Evolutionary conservation across 1,284 basidiomycete species (phyloP), one percentile per base, ranked within the genome.

Genomic region (Boletus semigastroideus): DNA sequence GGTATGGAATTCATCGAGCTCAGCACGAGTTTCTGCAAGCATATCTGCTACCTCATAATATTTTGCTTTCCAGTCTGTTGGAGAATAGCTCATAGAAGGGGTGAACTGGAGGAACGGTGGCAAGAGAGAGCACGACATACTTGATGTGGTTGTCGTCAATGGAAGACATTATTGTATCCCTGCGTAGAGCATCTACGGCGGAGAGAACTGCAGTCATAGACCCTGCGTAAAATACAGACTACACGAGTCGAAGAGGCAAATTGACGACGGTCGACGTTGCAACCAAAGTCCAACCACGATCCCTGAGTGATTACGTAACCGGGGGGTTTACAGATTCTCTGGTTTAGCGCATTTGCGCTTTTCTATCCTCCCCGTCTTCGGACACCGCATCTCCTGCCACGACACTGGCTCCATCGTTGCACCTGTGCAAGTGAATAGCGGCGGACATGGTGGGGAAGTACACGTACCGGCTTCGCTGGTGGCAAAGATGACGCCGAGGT

Each of bases 301-400:
- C 57, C 59, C 45, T 50, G 46, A 44, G 50, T 40, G 40, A 58
- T 67, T 67, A 67, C 7, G 52, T 64, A 67, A 61, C 48, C n/a
- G n/a, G 42, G 11, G 16, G 45, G 33, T 46, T 64, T 69, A 83
- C 55, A 83, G 46, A 38, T 74, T 78, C 57, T 90, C 84, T 51
- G 94, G 94, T 65, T 93, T 94, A 22, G 93, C 93, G 59, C 92
- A 94, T 67, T 96, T 96, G 50, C 94, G 79, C 59, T 83, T 87
- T 70, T 96, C 93, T 45, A 86, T 76, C 56, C 77, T 78, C 6
- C 91, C 91, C 10, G 92, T 94, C 65, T 83, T 82, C 6, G 89
- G 84, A 69, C 92, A 93, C 20, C 87, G 81, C 94, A 96, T 96
- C 69, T 92, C 90, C 66, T 92, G 85, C 93, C 93, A 96, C 4